These are phyloP conservation scores for Zoysia pacifica DNA, from an alignment of 176 grass and related monocot species.

Conservation along the genomic window DNA sequence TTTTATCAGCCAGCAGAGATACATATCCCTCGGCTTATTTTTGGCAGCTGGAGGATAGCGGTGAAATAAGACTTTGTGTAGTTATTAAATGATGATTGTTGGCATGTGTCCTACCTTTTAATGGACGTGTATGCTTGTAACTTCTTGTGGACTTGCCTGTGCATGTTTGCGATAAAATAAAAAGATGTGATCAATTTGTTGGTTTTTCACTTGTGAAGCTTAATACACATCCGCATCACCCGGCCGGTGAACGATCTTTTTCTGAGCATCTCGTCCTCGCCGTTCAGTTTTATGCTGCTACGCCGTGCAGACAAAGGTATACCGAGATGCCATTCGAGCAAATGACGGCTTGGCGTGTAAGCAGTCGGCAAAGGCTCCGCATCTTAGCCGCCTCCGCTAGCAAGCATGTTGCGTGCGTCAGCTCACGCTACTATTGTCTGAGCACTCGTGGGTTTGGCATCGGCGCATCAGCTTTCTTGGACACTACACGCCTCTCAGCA, in stretches of 20 bases:
- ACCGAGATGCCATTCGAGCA: too few relatives aligned
- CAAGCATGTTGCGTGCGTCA: neutral
- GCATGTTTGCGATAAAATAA: slow-evolving; percentile 42
- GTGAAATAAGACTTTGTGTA: slow-evolving; percentile 49
- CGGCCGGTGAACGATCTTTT: neutral
- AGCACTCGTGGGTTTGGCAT: neutral
- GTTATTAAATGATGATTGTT: slow-evolving; percentile 43
- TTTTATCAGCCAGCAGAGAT: slow-evolving; percentile 61
- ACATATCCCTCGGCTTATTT: slow-evolving; percentile 48
- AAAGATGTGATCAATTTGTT: slow-evolving; percentile 40
- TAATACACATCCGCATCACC: neutral
- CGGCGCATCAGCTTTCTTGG: neutral
- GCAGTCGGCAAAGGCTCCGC: neutral
- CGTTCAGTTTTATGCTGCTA: neutral
- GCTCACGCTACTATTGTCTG: neutral
- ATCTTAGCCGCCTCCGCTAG: neutral
- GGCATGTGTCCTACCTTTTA: slow-evolving; percentile 60
- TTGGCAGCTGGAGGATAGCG: slow-evolving; percentile 45
- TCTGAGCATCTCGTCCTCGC: neutral
- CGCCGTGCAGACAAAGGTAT: neutral
- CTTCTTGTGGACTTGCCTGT: slow-evolving; percentile 39
- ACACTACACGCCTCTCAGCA: neutral
- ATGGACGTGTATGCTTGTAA: slow-evolving; percentile 54
- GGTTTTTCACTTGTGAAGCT: slow-evolving; percentile 9
- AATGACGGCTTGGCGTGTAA: neutral